These are phyloP conservation scores for Polygonum maritimum DNA, from an alignment of 148 eudicot genomes.

Conservation along the genomic window DNA sequence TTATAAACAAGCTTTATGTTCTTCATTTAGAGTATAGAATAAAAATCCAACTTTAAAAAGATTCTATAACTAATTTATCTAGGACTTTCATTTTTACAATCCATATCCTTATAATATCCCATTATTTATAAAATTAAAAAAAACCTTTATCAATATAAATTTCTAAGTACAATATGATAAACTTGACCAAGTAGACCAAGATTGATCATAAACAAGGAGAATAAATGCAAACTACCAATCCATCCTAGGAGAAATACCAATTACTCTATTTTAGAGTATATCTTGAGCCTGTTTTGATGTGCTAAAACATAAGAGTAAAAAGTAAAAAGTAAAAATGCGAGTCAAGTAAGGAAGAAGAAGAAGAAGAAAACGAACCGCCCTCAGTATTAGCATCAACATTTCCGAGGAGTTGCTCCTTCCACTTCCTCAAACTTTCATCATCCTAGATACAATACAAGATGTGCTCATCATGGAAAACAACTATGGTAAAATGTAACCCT, in stretches of 20 bases:
- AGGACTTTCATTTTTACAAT: too few species aligned
- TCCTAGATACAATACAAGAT: conserved; percentile 27
- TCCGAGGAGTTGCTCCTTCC: conserved; percentile 76
- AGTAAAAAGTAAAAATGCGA: not conserved
- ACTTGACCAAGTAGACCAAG: not conserved
- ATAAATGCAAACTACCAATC: not conserved
- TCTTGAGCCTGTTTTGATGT: too few species aligned
- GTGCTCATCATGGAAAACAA: not conserved
- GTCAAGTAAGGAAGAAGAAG: not conserved
- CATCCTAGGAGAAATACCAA: too few species aligned
- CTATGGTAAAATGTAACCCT: too few species aligned
- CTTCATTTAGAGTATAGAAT: too few species aligned
- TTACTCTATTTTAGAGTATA: too few species aligned
- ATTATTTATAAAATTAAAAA: not conserved
- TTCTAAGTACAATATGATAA: not conserved
- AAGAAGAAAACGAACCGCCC: conserved; percentile 19
- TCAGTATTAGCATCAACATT: conserved; percentile 43
- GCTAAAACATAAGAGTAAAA: not conserved
- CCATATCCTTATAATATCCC: too few species aligned
- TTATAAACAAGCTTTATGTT: too few species aligned
- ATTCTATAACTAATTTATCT: too few species aligned
- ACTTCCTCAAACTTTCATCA: conserved; percentile 76
- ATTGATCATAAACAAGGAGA: conserved; percentile 6
- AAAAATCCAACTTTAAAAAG: too few species aligned
- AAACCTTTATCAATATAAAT: not conserved